Percentiles rank a stretch among this genome's conserved stretches.
These are phyloP conservation scores for Trichoderma hamatum DNA, from an alignment of 2,329 filamentous ascomycete genomes.

Conservation along the genomic window DNA sequence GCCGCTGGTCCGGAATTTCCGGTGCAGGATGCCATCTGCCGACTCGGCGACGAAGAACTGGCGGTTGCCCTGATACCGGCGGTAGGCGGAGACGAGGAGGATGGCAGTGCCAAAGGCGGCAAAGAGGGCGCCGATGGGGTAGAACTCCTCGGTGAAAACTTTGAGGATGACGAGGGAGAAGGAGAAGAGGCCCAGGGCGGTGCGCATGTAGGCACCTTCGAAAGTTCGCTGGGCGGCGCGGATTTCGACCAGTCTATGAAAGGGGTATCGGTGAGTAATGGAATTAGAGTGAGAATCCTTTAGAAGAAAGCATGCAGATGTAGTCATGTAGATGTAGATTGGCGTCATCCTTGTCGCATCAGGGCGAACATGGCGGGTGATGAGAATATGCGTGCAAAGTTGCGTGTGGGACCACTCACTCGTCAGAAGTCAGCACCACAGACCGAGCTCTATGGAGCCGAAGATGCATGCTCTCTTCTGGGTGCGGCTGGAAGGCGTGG, in stretches of 20 bases:
- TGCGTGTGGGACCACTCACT: constrained; percentile 52
- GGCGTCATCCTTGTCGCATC: background rate
- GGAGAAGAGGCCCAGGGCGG: constrained; percentile 90
- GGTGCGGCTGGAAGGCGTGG: constrained; percentile 55
- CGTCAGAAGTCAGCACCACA: constrained; percentile 76
- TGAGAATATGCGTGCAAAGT: background rate
- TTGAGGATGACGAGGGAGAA: constrained; percentile 89
- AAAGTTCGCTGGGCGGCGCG: constrained; percentile 95
- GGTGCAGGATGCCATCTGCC: constrained; percentile 42
- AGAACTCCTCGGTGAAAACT: constrained; percentile 96
- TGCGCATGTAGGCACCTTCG: constrained; percentile 95
- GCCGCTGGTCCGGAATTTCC: constrained; percentile 65
- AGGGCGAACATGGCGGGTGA: background rate
- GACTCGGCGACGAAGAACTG: constrained; percentile 75
- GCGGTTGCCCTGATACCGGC: constrained; percentile 86
- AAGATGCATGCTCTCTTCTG: constrained; percentile 74
- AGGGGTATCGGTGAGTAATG: background rate
- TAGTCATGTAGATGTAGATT: background rate
- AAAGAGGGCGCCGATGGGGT: constrained; percentile 93
- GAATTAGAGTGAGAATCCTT: background rate
- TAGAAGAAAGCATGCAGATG: background rate
- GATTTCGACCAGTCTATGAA: constrained; percentile 78
- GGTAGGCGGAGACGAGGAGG: constrained; percentile 79
- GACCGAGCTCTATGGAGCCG: constrained; percentile 83
- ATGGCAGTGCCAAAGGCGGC: constrained; percentile 88